Evolutionary conservation across 352 stramenopile genomes (phyloP).

Genomic region (Pythium guiyangense): DNA sequence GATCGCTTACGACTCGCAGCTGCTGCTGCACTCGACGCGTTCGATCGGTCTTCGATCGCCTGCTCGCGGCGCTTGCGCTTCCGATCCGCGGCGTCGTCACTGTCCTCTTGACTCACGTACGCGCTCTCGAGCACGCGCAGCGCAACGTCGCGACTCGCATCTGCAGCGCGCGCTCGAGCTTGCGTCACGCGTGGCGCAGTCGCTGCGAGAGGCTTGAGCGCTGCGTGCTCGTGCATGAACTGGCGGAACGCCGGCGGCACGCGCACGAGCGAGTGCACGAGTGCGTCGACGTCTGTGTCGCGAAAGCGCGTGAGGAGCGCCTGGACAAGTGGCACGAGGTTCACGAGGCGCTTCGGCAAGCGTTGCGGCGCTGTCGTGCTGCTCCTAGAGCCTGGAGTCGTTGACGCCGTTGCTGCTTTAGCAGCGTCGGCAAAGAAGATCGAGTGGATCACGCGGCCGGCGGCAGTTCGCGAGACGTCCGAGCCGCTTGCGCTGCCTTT

Average conservation of each 20-base stretch:
- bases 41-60: constrained; percentile 43
- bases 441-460: constrained; percentile 31
- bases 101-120: constrained; percentile 56
- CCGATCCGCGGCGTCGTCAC: constrained; percentile 12
- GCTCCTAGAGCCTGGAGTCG: background rate
- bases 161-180: background rate
- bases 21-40: constrained; percentile 15
- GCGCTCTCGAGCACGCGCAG: constrained; percentile 35
- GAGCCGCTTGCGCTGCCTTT: constrained; percentile 30
- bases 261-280: constrained; percentile 29
- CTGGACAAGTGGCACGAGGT: constrained; percentile 58
- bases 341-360: constrained; percentile 50
- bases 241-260: constrained; percentile 29
- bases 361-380: constrained; percentile 19
- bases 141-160: constrained; percentile 19
- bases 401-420: no score
- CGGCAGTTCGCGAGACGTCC: constrained; percentile 28
- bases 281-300: constrained; percentile 24
- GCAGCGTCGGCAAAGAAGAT: no score
- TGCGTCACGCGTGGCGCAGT: constrained; percentile 7
- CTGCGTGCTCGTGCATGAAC: constrained; percentile 36
- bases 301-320: constrained; percentile 36
- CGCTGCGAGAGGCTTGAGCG: constrained; percentile 21
- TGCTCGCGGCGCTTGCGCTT: constrained; percentile 50
- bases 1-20: background rate